Evolutionary conservation across 139 green algal species (phyloP).

Genomic region (Protoeuglena noctilucae): DNA sequence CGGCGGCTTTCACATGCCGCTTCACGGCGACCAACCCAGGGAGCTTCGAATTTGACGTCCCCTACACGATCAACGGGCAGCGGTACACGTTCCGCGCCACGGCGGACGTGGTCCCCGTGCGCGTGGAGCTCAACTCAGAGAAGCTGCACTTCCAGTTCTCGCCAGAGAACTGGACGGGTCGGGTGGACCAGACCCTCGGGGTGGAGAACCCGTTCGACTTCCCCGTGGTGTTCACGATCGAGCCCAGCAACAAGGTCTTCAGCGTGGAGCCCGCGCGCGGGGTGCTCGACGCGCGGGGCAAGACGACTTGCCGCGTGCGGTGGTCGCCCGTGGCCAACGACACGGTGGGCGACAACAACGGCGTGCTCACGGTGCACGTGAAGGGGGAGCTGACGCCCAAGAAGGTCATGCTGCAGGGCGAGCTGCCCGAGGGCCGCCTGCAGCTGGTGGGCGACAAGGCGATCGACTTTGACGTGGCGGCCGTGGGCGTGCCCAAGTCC

Average conservation of each 20-base stretch:
- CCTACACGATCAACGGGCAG: conserved; percentile 55
- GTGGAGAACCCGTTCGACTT: conserved; percentile 11
- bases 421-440: conserved; percentile 8
- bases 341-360: neutral
- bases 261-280: neutral
- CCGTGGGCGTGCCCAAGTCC: conserved; percentile 24
- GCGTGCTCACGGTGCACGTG: neutral
- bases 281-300: neutral
- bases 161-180: conserved; percentile 29
- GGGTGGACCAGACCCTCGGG: conserved; percentile 30
- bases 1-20: neutral
- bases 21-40: neutral
- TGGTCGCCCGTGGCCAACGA: conserved; percentile 3
- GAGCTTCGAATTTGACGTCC: conserved; percentile 23
- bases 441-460: conserved; percentile 11
- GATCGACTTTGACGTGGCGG: conserved; percentile 27
- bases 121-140: conserved; percentile 29
- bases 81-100: conserved; percentile 31
- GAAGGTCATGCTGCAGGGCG: conserved; percentile 7
- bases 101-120: conserved; percentile 41
- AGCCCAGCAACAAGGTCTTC: neutral
- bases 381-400: neutral
- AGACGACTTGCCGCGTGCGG: neutral
- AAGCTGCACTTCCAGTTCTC: conserved; percentile 45
- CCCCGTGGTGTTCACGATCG: neutral